Evolutionary conservation across 2,329 filamentous ascomycete species (phyloP), one percentile per base, ranked within the genome.

Genomic region (Calonectria leucothoes): DNA sequence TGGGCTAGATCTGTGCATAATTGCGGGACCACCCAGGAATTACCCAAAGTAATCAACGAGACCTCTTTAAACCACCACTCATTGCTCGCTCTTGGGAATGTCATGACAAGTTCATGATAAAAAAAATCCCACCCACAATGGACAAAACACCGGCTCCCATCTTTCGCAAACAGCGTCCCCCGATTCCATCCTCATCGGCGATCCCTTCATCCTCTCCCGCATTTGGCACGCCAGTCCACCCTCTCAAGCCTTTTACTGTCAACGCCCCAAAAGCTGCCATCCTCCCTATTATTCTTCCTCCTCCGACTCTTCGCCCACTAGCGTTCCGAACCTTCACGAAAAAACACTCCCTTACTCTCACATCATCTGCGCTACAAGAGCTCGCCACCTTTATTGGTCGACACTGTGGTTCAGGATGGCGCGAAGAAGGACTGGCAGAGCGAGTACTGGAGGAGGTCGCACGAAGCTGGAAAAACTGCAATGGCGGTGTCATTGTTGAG

Each of bases 321-420:
- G 97, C 97, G 11, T 98, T 99, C 82, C 92, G 97, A 59, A 97
- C 95, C 0, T 98, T 99, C 78, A 99, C 97, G 2, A 98, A 98
- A 85, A 99, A 98, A 82, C 95, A 99, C 85, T 97, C 96, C 79
- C 88, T 99, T 70, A 98, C 96, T 0, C 91, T 99, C 67, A 96
- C 94, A 10, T 97, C 96, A 0, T 92, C 95, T 0, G 95, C 97
- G 0, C 87, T 99, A 6, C 93, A 96, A 83, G 91, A 94, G 59
- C 89, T 99, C 37, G 96, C 97, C 25, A 90, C 91, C 1, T 99
- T 99, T 83, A 94, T 99, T 67, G 97, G 97, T 14, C 93, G 94
- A 78, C 94, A 98, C 84, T 99, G 97, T 83, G 97, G 97, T 39
- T 96, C 96, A 71, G 95, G 93, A 92, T 99, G 97, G 97, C 92